These are phyloP conservation scores for Coemansia aciculifera DNA, from an alignment of 192 early-diverging fungal genomes.

Conservation along the genomic window DNA sequence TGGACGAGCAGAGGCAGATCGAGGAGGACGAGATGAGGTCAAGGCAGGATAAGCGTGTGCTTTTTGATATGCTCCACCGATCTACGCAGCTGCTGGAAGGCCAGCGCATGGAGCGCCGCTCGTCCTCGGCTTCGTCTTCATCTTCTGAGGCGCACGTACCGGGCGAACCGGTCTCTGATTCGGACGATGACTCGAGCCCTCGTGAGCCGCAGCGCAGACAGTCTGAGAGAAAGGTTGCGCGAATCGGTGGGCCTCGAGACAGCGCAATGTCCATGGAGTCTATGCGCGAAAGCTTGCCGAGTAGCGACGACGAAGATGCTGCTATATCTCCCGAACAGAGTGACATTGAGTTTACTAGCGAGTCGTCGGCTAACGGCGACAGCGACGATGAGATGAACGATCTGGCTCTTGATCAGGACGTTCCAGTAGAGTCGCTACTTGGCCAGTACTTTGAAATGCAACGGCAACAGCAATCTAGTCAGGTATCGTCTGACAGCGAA, in stretches of 20 bases:
- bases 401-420: slow-evolving; percentile 63
- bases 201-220: not conserved
- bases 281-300: not conserved
- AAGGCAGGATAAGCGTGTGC: slow-evolving; percentile 62
- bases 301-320: slow-evolving; percentile 14
- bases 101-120: slow-evolving; percentile 32
- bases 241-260: not conserved
- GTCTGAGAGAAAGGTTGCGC: not conserved
- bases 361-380: slow-evolving; percentile 14
- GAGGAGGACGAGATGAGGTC: slow-evolving; percentile 62
- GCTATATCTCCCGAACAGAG: slow-evolving; percentile 17
- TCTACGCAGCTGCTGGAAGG: slow-evolving; percentile 68
- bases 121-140: not conserved
- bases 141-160: not conserved
- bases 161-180: not conserved
- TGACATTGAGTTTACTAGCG: slow-evolving; percentile 21
- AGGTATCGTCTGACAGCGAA: not conserved
- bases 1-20: slow-evolving; percentile 60
- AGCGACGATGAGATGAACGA: slow-evolving; percentile 56
- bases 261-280: not conserved
- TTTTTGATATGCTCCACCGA: slow-evolving; percentile 73
- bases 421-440: slow-evolving; percentile 62
- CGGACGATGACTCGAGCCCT: not conserved
- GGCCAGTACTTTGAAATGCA: slow-evolving; percentile 54
- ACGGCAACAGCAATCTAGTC: not conserved